Evolutionary conservation across 2,329 filamentous ascomycete species (phyloP).

Genomic region (Fusarium kyushuense): DNA sequence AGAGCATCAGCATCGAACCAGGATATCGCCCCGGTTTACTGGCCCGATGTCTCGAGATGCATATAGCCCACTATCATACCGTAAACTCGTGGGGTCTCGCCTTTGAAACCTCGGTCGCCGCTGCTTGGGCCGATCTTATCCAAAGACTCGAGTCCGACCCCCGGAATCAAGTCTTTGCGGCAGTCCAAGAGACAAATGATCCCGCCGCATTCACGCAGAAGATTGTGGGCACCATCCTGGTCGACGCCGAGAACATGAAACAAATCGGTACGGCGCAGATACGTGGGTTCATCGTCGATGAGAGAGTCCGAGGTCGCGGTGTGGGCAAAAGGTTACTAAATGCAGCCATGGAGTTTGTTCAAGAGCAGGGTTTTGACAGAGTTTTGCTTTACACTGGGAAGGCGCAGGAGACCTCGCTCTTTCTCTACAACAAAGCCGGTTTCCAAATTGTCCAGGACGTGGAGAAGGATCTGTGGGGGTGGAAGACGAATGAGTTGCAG

Average conservation of each 20-base stretch:
- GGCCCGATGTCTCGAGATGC: slow-evolving; percentile 34
- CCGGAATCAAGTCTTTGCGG: slow-evolving; percentile 29
- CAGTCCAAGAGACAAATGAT: not conserved
- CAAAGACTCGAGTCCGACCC: slow-evolving; percentile 23
- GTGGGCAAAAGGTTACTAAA: slow-evolving; percentile 19
- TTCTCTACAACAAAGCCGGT: slow-evolving; percentile 21
- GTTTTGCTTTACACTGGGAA: slow-evolving; percentile 17
- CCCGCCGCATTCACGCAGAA: slow-evolving; percentile 6
- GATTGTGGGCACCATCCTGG: slow-evolving; percentile 23
- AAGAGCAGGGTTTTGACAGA: slow-evolving; percentile 13
- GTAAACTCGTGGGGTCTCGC: slow-evolving; percentile 22
- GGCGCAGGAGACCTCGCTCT: slow-evolving; percentile 4
- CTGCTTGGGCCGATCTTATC: slow-evolving; percentile 32
- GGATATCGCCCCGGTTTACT: slow-evolving; percentile 36
- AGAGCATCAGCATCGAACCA: slow-evolving; percentile 9
- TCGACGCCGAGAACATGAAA: slow-evolving; percentile 22
- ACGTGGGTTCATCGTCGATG: slow-evolving; percentile 33
- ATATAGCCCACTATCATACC: slow-evolving; percentile 31
- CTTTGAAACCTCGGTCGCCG: slow-evolving; percentile 29
- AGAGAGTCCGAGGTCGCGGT: slow-evolving; percentile 24
- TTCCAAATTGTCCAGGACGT: slow-evolving; percentile 16
- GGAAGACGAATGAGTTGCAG: slow-evolving; percentile 20
- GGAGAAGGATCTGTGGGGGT: slow-evolving; percentile 32
- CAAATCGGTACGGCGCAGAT: slow-evolving; percentile 19
- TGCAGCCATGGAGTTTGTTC: slow-evolving; percentile 26